phyloP scores from a whole-genome alignment of 2,329 filamentous ascomycete genomes.

The Orbilia brochopaga region DNA sequence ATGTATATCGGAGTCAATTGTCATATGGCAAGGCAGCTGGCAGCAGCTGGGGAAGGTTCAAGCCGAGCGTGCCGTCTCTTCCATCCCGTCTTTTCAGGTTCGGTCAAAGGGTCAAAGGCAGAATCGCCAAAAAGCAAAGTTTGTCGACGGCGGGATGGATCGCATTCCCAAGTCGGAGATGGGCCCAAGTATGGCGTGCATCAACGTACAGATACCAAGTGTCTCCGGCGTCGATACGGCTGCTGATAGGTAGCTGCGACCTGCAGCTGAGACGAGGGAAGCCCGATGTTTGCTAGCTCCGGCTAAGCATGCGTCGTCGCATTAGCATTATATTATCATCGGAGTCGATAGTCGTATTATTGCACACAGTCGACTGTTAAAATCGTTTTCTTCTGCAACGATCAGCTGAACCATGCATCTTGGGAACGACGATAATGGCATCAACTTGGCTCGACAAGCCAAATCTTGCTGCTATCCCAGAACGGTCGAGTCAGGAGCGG shows the following conservation, averaged over 20 bases:
- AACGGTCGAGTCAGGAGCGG: constrained; percentile 2
- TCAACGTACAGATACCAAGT: constrained; percentile 2
- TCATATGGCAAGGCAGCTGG: background rate
- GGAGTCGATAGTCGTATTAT: no score
- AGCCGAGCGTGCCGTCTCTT: constrained; percentile 40
- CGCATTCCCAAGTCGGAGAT: background rate
- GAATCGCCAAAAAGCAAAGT: constrained; percentile 6
- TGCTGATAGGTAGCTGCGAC: background rate
- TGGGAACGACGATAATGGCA: no score
- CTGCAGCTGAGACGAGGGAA: background rate
- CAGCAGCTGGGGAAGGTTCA: constrained; percentile 21
- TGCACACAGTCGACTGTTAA: background rate
- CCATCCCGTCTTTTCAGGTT: constrained; percentile 44
- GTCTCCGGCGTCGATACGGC: background rate
- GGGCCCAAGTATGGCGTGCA: background rate
- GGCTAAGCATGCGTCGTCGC: constrained; percentile 3
- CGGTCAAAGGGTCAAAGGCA: constrained; percentile 14
- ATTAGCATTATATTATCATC: no score
- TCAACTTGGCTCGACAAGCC: background rate
- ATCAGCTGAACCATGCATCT: constrained; percentile 6
- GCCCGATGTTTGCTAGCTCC: background rate
- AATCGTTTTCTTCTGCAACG: background rate
- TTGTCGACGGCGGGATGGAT: background rate
- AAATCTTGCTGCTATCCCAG: background rate
- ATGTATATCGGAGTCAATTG: background rate